Percentiles rank a stretch among this genome's conserved stretches.
Evolutionary conservation across 176 grass and related monocot species (phyloP).

Genomic region (Aegilops bicornis): DNA sequence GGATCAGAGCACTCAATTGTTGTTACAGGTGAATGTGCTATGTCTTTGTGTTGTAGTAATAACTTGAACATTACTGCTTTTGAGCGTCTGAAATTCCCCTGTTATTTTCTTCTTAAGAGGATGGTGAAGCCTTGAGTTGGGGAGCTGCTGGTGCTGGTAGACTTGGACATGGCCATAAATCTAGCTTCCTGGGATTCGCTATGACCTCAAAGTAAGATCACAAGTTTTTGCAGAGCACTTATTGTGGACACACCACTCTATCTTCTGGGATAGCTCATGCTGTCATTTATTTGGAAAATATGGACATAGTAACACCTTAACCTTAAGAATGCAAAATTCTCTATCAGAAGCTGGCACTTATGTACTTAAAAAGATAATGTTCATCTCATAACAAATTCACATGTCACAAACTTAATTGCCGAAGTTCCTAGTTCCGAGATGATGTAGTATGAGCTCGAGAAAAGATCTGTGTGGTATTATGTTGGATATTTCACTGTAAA

Average conservation of each 20-base stretch:
- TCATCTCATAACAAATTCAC: background rate
- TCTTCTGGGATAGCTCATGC: background rate
- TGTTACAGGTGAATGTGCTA: slow-evolving; percentile 59
- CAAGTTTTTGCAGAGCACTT: background rate
- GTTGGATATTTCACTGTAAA: background rate
- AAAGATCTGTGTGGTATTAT: slow-evolving; percentile 12
- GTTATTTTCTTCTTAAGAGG: slow-evolving; percentile 39
- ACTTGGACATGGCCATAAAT: slow-evolving; percentile 84
- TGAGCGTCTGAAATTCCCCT: slow-evolving; percentile 5
- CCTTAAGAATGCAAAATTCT: slow-evolving; percentile 22
- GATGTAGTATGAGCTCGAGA: slow-evolving; percentile 18
- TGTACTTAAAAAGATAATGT: background rate
- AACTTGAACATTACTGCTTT: background rate
- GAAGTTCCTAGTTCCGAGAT: background rate
- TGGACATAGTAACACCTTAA: background rate
- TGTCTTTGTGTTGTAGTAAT: background rate
- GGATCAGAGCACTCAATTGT: slow-evolving; percentile 94
- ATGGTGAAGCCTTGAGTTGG: slow-evolving; percentile 85
- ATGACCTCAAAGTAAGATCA: slow-evolving; percentile 38
- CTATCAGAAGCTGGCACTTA: slow-evolving; percentile 5
- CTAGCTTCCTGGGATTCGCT: slow-evolving; percentile 65
- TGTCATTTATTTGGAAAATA: slow-evolving; percentile 20
- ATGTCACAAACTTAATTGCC: background rate
- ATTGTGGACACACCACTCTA: background rate
- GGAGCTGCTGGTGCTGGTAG: slow-evolving; percentile 82